Evolutionary conservation across 2,329 filamentous ascomycete genomes (phyloP), one percentile per base, ranked within the genome.

Genomic region (Ceratocystis cubensis): DNA sequence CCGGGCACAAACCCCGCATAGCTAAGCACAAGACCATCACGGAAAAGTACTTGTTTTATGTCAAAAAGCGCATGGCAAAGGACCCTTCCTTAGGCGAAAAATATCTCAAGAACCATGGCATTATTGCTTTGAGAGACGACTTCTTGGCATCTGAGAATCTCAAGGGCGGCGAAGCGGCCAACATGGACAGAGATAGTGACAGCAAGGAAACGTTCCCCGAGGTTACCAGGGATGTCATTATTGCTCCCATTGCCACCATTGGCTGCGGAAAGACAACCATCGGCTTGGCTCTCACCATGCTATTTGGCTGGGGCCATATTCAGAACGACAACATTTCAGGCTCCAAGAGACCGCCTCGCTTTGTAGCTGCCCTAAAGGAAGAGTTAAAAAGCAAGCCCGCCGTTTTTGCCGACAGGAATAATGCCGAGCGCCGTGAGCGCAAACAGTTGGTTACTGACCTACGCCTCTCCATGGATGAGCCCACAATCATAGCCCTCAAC

Each of bases 201-300:
- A 75, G 78, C 6, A 73, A 75, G 10, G 80, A 80, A 68, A 76
- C 79, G 8, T 68, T 63, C 50, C 67, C 67, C 4, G 80, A 85
- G 5, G 83, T 89, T 1, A 81, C 78, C 0, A 76, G 79, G 3
- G 84, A 95, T 72, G 81, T 96, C 17, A 82, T 96, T 20, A 80
- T 99, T n/a, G 88, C 91, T 5, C 92, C 94, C 0, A 86, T 96
- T 71, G 91, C 94, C 1, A 96, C 94, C 0, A 88, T 99, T 65
- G 94, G 94, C 8, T 99, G 94, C 73, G 94, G 94, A 66, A 99
- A 99, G 81, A 99, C 94, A 0, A 99, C 94, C 0, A 78, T 99
- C 63, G 91, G 89, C 2, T 76, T 95, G 63, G 92, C 89, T 1
- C 79, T 99, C 22, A 82, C 83, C 3, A 87, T 90, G 72, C 82